Evolutionary conservation across 2,329 filamentous ascomycete genomes (phyloP).

Genomic region (Monosporascus sp.): DNA sequence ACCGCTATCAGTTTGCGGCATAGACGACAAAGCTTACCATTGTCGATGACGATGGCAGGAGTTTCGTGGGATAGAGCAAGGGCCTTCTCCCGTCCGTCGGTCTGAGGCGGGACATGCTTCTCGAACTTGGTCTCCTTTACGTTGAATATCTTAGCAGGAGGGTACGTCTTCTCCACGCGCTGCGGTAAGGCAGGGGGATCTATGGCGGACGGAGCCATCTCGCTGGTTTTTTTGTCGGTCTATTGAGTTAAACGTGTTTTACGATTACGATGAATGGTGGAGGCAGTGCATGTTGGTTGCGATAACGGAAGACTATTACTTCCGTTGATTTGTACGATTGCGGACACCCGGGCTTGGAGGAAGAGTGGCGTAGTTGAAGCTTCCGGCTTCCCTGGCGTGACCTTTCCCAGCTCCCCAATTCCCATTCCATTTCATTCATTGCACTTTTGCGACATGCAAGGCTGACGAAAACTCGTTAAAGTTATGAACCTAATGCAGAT

Average conservation of each 20-base stretch:
- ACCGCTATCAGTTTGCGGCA: not conserved
- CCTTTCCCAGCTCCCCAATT: not conserved
- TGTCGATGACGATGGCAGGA: constrained; percentile 93
- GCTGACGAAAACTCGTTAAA: not conserved
- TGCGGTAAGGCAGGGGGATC: constrained; percentile 37
- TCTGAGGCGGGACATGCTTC: constrained; percentile 45
- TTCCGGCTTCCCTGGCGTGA: not conserved
- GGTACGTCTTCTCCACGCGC: constrained; percentile 40
- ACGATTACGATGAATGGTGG: too few species aligned
- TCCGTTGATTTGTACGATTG: not conserved
- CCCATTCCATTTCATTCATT: not conserved
- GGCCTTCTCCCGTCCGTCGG: constrained; percentile 68
- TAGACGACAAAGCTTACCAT: constrained; percentile 55
- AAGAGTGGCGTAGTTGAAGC: not conserved
- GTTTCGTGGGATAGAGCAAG: constrained; percentile 45
- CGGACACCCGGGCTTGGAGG: not conserved
- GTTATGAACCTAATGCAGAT: too few species aligned
- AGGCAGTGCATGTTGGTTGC: not conserved
- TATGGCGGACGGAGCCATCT: constrained; percentile 50
- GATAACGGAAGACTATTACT: not conserved
- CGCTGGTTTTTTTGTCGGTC: constrained; percentile 1
- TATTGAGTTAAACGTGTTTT: not conserved
- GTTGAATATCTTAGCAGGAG: constrained; percentile 52
- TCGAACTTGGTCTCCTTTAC: constrained; percentile 59
- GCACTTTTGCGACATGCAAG: not conserved